Conservation (phyloP, 192 early-diverging fungal genomes). For the Piromyces finnis region DNA sequence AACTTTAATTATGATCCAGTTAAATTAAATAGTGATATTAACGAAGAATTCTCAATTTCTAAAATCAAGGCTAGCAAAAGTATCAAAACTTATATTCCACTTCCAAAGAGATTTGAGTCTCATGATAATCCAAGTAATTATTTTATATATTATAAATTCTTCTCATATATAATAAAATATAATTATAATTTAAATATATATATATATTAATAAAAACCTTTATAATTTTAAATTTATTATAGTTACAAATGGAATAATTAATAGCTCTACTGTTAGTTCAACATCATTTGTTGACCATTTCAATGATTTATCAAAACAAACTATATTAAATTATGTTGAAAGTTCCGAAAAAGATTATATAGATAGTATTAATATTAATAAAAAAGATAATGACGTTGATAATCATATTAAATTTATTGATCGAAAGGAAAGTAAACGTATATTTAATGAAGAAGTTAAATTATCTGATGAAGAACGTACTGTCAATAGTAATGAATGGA, state of each 20-base stretch:
- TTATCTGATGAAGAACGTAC: neutral
- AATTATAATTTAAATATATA: no score
- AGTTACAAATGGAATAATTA: neutral
- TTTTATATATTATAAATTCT: no score
- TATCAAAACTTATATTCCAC: neutral
- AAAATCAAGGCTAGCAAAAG: neutral
- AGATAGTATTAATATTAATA: no score
- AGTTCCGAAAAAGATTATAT: no score
- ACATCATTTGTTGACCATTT: neutral
- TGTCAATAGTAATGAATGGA: neutral
- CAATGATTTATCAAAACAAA: neutral
- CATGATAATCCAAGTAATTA: neutral
- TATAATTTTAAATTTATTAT: neutral
- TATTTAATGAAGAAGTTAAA: neutral
- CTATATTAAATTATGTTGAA: no score
- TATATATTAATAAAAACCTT: no score
- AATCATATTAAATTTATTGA: neutral
- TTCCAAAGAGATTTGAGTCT: neutral
- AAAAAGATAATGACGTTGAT: neutral
- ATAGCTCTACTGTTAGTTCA: neutral
- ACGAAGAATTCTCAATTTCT: neutral
- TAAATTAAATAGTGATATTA: neutral
- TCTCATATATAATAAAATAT: no score
- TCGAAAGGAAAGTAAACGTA: neutral
- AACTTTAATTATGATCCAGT: neutral